Base-by-base conservation (phyloP, 805 yeast genomes). In the Pichia ethanolica region DNA sequence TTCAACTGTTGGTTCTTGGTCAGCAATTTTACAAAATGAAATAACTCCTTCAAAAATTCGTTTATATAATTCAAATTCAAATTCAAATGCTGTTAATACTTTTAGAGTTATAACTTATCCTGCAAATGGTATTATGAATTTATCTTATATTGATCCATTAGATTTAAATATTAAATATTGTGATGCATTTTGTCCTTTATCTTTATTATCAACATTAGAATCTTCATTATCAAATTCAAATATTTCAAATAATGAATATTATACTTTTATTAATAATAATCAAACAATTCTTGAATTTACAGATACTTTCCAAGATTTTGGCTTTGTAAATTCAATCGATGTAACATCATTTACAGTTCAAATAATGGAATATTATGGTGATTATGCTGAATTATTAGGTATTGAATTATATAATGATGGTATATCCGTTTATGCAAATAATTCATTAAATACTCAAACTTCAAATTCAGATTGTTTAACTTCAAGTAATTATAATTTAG, bases 141-240 rank as follows among this genome's bases (percentile, higher is more conserved):
- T 93, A 55, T 81, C 95, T 0, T 93, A 89, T 59, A 70, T 86
- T 26, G 91, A 91, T 61, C 95, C 96, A 3, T 52, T 61, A 0
- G 75, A 88, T 2, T 80, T 83, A 44, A 67, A 71, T n/a, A 45
- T 75, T 4, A 62, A 68, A 13, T 69, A 69, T 60, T 93, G 99
- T 71, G 96, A 89, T 64, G 95, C 96, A 0, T 83, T 79, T 76
- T 93, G 99, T 66, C 95, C 97, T 0, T 69, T 91, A 28, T 45
- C 20, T 32, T 67, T 75, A 1, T 71, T 72, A 32, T 62, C 64
- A 11, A 49, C 71, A 0, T 59, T 63, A 3, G 62, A 83, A 9
- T 20, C 48, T 3, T 32, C 44, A 2, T 39, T 49, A 11, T 27
- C 47, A 4, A 33, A 46, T 9, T 8, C 40, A 20, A 42, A 49